Conservation (phyloP, 2,329 filamentous ascomycete species). For the Exophiala alcalophila region DNA sequence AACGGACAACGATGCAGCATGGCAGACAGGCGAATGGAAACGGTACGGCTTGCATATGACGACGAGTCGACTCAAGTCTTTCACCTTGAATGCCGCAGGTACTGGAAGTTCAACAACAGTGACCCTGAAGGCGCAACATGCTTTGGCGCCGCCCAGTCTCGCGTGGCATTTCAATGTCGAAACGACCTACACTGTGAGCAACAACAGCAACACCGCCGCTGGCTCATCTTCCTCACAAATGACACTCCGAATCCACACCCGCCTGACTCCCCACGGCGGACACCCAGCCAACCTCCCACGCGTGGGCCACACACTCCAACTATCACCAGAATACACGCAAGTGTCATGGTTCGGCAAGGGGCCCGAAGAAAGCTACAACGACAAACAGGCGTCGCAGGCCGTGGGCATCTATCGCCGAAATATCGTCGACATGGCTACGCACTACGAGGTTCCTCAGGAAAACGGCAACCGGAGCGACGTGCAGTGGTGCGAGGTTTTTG, state of each 20-base stretch:
- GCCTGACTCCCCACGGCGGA: constrained; percentile 5
- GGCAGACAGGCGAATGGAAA: constrained; percentile 32
- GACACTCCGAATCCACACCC: constrained; percentile 13
- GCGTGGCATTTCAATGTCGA: constrained; percentile 56
- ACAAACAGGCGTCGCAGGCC: constrained; percentile 61
- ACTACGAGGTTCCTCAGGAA: constrained; percentile 68
- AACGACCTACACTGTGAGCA: constrained; percentile 20
- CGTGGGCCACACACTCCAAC: constrained; percentile 58
- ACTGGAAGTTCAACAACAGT: constrained; percentile 34
- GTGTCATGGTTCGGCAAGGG: constrained; percentile 63
- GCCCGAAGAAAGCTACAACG: constrained; percentile 63
- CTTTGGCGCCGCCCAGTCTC: constrained; percentile 57
- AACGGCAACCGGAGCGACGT: constrained; percentile 62
- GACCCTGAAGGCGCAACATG: constrained; percentile 40
- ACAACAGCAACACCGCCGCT: neutral
- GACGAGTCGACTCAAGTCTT: constrained; percentile 25
- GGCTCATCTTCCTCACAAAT: neutral
- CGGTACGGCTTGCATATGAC: constrained; percentile 29
- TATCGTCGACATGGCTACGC: constrained; percentile 50
- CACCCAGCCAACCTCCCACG: constrained; percentile 49
- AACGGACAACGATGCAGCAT: constrained; percentile 35
- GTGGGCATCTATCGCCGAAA: constrained; percentile 51
- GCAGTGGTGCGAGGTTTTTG: constrained; percentile 48
- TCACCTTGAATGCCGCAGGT: constrained; percentile 1
- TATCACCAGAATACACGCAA: constrained; percentile 47